Evolutionary conservation across 805 yeast species (phyloP), one percentile per base, ranked within the genome.

Genomic region (Ogataea saltuana): DNA sequence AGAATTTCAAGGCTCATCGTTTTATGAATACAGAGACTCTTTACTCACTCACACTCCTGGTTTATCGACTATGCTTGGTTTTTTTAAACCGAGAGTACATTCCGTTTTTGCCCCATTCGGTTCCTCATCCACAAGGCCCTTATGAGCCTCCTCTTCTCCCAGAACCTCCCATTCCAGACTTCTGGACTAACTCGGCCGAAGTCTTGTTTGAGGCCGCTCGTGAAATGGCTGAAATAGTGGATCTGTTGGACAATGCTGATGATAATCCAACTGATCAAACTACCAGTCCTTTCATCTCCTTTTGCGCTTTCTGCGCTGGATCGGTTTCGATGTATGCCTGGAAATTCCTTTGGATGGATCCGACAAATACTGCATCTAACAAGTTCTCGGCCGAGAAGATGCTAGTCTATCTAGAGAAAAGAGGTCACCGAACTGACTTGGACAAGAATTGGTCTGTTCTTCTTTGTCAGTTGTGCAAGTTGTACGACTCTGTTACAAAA

Each of bases 281-380:
- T n/a, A 22, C 30, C 9, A 20, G 30, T 32, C 49, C 46, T 11
- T 42, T 37, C 16, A 27, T 41, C 7, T 45, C 48, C 11, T 41
- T 35, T 31, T 41, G 39, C 15, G 31, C 37, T n/a, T 45, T 45
- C 23, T 40, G 40, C 15, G 21, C 42, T 6, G 38, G 39, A 3
- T 15, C 48, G 6, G 45, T 41, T 6, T 19, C 33, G 4, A 16
- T 45, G 23, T 45, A 45, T 22, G 45, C 28, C 10, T 32, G 44
- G 39, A 45, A 41, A 25, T 45, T 45, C 22, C 23, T 11, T 30
- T 45, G 48, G 48, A 40, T 45, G 48, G 45, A 45, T 26, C 39
- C 35, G 13, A 25, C 18, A 8, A 22, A 26, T 3, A 13, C 21
- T 11, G 13, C 13, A 16, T 11, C 35, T 3, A 37, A 45, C 34